A percentile compares a stretch with the other conserved stretches of the same genome.
Conservation (phyloP, 2,329 filamentous ascomycete species). For the Microsporum ferrugineum region DNA sequence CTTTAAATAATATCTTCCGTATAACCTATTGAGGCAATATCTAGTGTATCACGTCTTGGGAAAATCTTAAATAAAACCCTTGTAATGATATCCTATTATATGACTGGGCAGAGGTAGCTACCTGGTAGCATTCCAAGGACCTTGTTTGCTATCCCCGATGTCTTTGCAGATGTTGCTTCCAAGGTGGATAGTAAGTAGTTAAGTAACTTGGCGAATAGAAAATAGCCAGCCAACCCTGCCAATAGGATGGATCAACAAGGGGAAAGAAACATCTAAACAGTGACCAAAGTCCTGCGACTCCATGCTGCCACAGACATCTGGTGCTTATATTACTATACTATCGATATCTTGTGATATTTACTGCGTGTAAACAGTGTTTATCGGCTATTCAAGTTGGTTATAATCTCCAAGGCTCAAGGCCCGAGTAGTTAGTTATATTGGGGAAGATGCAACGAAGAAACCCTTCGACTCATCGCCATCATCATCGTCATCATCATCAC, state of each 20-base stretch:
- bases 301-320: too few species aligned
- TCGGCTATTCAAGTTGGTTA: too few species aligned
- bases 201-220: background rate
- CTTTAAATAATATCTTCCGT: background rate
- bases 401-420: too few species aligned
- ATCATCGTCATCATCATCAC: background rate
- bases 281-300: too few species aligned
- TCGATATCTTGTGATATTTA: too few species aligned
- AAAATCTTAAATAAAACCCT: background rate
- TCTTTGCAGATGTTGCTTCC: background rate
- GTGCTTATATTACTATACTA: too few species aligned
- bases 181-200: background rate
- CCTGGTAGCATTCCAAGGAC: too few species aligned
- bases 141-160: background rate
- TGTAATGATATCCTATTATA: too few species aligned
- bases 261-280: too few species aligned
- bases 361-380: too few species aligned
- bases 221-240: background rate
- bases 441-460: background rate
- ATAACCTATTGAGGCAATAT: background rate
- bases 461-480: background rate
- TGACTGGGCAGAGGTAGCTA: too few species aligned
- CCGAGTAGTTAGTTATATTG: background rate
- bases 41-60: background rate
- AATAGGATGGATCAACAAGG: background rate